Base-by-base conservation (phyloP, 495 filamentous ascomycete species). In the Darksidea phi region DNA sequence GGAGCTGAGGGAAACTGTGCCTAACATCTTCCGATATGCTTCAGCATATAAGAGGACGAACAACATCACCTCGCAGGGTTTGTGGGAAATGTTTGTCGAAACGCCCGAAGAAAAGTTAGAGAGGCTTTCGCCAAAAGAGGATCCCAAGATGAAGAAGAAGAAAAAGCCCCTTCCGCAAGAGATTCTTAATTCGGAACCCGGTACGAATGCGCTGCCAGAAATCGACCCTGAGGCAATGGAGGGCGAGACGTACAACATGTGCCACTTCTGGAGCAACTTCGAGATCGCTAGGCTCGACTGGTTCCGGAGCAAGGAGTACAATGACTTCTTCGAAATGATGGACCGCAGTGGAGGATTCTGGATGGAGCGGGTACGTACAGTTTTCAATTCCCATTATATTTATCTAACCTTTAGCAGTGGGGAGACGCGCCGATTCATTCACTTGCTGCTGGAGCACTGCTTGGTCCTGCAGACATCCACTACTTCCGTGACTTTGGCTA, bases 231-330 rank as follows among this genome's bases (percentile, higher is more conserved):
- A 97, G 70, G 85, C 87, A 17, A 99, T 99, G 94, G 95, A 97
- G 71, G 89, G 90, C 59, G 94, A 99, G 70, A 88, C 82, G 64
- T 99, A 99, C 78, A 99, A 99, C 79, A 99, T 99, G 94, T 99
- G 94, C 76, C 94, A 99, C 80, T 99, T 97, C 80, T 99, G 94
- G 94, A 96, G 90, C 79, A 99, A 99, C 73, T 99, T 99, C 59
- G 94, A 99, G 76, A 99, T 99, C 76, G 94, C 94, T 18, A 84
- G 86, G 54, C 80, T 99, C 53, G 87, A 89, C 78, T 99, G 90
- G 80, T 97, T 97, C 83, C 84, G 94, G 66, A 96, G 91, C 77
- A 90, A 95, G 74, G 86, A 87, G 67, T 99, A 99, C 72, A 89
- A 95, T 72, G 94, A 97, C 48, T 97, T 99, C 77, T 99, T 99